These are phyloP conservation scores for Rhynchospora pubera DNA, from an alignment of 176 grass and related monocot species.

Conservation along the genomic window DNA sequence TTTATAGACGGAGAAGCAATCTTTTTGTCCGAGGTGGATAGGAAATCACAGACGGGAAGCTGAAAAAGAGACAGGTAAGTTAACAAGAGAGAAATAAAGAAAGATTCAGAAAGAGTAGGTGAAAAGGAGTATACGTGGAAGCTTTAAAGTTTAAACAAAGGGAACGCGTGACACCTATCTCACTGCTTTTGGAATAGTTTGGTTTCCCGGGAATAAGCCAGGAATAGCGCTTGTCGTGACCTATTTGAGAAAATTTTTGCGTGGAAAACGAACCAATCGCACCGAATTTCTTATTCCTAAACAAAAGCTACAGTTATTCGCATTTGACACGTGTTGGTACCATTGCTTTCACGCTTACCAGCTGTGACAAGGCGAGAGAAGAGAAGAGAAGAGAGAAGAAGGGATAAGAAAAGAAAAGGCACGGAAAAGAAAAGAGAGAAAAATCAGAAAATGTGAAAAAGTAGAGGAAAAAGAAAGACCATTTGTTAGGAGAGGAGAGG, in stretches of 20 bases:
- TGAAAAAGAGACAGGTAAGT: neutral
- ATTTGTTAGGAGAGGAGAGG: neutral
- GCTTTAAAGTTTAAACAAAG: neutral
- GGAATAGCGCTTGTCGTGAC: neutral
- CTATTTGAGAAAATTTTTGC: neutral
- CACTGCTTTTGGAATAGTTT: neutral
- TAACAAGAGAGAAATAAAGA: neutral
- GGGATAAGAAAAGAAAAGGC: neutral
- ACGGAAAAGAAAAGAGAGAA: neutral
- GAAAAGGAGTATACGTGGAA: constrained; percentile 19
- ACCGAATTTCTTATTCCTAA: neutral
- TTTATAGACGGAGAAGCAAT: neutral
- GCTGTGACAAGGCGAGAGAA: constrained; percentile 6
- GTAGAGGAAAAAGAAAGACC: neutral
- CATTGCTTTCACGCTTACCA: neutral
- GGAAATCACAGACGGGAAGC: neutral
- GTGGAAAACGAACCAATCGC: neutral
- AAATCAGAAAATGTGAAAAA: neutral
- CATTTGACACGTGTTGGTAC: neutral
- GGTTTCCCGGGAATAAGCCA: constrained; percentile 9
- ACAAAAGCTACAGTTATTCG: neutral
- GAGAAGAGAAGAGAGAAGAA: neutral
- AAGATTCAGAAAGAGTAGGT: constrained; percentile 6
- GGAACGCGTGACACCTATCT: neutral
- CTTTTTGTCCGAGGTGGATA: neutral